Evolutionary conservation across 352 stramenopile genomes (phyloP).

Genomic region (Pythium apleroticum): DNA sequence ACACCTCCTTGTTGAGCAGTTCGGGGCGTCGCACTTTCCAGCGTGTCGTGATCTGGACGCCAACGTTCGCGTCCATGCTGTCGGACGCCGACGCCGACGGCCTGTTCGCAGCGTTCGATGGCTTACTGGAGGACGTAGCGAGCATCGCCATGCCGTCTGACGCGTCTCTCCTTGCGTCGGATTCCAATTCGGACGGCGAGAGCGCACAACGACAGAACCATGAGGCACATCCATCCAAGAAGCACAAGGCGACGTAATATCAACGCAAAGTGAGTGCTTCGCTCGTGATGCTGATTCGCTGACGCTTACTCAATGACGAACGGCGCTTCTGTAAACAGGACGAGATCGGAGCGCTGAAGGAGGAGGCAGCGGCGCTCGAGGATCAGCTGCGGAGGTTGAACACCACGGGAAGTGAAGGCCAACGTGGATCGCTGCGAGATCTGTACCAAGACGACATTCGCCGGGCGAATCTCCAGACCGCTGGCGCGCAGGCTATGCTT

Average conservation of each 20-base stretch:
- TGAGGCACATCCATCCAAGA: not conserved
- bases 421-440: not conserved
- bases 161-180: too few species aligned
- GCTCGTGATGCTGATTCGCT: too few species aligned
- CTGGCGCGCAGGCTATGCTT: not conserved
- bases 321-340: not conserved
- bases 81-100: not conserved
- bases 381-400: not conserved
- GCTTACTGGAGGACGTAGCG: not conserved
- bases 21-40: too few species aligned
- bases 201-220: not conserved
- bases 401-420: not conserved
- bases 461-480: not conserved
- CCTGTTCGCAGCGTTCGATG: not conserved
- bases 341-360: not conserved
- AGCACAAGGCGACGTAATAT: not conserved
- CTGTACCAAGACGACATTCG: not conserved
- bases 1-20: not conserved
- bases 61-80: too few species aligned
- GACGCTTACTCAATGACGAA: not conserved
- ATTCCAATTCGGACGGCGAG: not conserved
- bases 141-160: too few species aligned
- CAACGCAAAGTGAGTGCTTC: not conserved
- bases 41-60: too few species aligned
- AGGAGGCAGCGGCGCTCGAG: not conserved